Conservation (phyloP, 208 protist genomes). For the Acanthamoeba lenticulata region DNA sequence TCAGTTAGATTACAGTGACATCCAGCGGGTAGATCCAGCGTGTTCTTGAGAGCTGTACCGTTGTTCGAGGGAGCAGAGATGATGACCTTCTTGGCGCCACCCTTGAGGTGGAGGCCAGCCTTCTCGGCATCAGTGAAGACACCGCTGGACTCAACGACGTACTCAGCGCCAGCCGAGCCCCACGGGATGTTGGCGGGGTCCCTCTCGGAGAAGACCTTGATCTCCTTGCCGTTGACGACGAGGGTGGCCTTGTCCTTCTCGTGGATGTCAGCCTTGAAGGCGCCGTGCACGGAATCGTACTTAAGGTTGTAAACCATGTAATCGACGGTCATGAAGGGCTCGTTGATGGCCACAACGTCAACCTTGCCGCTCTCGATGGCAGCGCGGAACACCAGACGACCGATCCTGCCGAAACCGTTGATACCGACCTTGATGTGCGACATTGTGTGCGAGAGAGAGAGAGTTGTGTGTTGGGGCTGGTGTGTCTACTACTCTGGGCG, state of each 20-base stretch:
- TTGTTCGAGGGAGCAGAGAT: conserved; percentile 98
- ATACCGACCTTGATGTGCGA: conserved; percentile 90
- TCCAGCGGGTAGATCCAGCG: neutral
- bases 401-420: conserved; percentile 97
- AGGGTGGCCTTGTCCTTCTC: conserved; percentile 75
- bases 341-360: conserved; percentile 94
- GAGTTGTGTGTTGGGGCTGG: neutral
- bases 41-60: neutral
- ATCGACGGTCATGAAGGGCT: conserved; percentile 93
- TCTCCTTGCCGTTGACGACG: conserved; percentile 84
- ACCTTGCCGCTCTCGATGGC: conserved; percentile 86
- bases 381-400: conserved; percentile 92
- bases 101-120: conserved; percentile 94
- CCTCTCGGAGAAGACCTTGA: conserved; percentile 79
- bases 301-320: conserved; percentile 94
- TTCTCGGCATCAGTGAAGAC: conserved; percentile 95
- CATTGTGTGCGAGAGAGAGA: conserved; percentile 7
- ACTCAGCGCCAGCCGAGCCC: conserved; percentile 93
- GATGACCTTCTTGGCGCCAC: conserved; percentile 98
- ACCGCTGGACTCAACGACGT: conserved; percentile 99
- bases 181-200: conserved; percentile 96
- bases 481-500: neutral
- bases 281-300: conserved; percentile 97
- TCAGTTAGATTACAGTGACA: neutral
- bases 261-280: conserved; percentile 87